These are phyloP conservation scores for Cicer cuneatum DNA, from an alignment of 306 rosid species.

Conservation along the genomic window DNA sequence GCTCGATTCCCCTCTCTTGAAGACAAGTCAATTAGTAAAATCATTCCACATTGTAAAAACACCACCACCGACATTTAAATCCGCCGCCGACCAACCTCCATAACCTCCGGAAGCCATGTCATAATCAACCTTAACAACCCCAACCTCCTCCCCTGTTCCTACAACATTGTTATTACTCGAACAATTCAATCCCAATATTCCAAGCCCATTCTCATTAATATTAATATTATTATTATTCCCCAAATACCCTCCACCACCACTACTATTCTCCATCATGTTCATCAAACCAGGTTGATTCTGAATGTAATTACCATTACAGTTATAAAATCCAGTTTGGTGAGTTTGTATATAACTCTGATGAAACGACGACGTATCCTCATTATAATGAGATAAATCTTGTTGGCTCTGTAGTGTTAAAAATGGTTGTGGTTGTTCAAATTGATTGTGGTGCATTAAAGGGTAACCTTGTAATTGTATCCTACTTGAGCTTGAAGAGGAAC, in stretches of 20 bases:
- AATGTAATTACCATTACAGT: conserved; percentile 25
- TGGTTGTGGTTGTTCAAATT: conserved; percentile 62
- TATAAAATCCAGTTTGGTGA: conserved; percentile 58
- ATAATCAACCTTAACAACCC: conserved; percentile 73
- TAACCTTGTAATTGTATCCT: conserved; percentile 61
- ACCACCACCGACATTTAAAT: conserved; percentile 53
- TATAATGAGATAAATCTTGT: conserved; percentile 43
- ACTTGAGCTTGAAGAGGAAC: conserved; percentile 38
- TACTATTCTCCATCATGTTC: conserved; percentile 53
- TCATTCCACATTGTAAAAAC: conserved; percentile 78
- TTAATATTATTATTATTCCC: conserved; percentile 49
- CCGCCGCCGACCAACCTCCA: conserved; percentile 61
- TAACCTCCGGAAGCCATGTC: conserved; percentile 69
- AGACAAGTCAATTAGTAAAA: background rate
- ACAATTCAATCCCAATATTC: conserved; percentile 41
- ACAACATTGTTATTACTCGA: conserved; percentile 63
- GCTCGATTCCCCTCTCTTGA: too few relatives aligned
- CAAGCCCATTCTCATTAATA: conserved; percentile 45
- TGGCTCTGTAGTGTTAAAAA: conserved; percentile 75
- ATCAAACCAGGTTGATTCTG: conserved; percentile 67
- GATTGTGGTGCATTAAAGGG: conserved; percentile 57
- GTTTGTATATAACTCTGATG: conserved; percentile 78
- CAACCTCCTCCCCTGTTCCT: conserved; percentile 54
- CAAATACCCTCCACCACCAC: conserved; percentile 15
- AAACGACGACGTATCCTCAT: conserved; percentile 55